These are phyloP conservation scores for Colletotrichum tabaci DNA, from an alignment of 2,329 filamentous ascomycete species.

Conservation along the genomic window DNA sequence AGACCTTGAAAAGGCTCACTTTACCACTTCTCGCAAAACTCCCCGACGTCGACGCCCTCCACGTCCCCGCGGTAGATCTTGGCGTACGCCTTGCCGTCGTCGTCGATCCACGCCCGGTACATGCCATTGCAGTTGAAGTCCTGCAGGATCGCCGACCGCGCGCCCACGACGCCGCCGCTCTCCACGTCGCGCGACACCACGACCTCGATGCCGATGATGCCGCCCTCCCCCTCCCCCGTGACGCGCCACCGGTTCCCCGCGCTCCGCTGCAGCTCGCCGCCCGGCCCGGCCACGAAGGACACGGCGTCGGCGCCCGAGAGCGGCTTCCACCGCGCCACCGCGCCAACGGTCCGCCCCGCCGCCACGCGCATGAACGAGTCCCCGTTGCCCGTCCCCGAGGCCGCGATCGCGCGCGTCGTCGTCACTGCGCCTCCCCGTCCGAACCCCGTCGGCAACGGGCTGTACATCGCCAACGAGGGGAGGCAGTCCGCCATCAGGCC, in stretches of 20 bases:
- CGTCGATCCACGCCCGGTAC: constrained; percentile 84
- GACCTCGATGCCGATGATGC: constrained; percentile 86
- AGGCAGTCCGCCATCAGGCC: constrained; percentile 73
- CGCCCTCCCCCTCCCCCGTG: constrained; percentile 85
- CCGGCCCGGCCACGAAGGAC: constrained; percentile 75
- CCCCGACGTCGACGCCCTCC: constrained; percentile 36
- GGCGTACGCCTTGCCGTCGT: constrained; percentile 69
- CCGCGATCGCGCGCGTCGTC: constrained; percentile 65
- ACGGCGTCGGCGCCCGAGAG: constrained; percentile 71
- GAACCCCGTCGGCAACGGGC: constrained; percentile 46
- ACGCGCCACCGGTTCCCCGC: constrained; percentile 81
- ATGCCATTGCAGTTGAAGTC: constrained; percentile 91
- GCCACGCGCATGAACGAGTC: constrained; percentile 85
- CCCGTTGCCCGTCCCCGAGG: constrained; percentile 89
- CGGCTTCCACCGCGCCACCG: constrained; percentile 77
- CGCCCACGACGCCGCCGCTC: constrained; percentile 60
- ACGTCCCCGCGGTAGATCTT: constrained; percentile 65
- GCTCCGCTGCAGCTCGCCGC: constrained; percentile 81
- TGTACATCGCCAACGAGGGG: constrained; percentile 62
- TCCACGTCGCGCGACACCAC: constrained; percentile 61
- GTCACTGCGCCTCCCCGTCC: constrained; percentile 23
- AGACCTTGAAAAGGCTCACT: not conserved
- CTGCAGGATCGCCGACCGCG: constrained; percentile 72
- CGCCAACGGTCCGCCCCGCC: constrained; percentile 80
- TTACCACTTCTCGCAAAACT: constrained; percentile 30